Base-by-base conservation (phyloP, 2,329 filamentous ascomycete genomes). In the Fusarium nanum region DNA sequence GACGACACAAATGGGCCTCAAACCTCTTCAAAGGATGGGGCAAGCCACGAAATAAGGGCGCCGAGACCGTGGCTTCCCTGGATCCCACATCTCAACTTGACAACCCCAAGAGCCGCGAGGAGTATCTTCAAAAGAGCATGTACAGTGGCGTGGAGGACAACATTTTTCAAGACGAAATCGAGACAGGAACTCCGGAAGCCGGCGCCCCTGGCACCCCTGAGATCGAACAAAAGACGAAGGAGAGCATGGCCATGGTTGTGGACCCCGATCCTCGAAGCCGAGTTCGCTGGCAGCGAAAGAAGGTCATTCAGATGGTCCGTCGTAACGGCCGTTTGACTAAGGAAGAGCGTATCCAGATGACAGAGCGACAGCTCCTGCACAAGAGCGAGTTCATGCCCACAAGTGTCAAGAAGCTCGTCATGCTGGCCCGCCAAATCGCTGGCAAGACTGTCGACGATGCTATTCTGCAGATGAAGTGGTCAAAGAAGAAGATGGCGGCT, bases 371-470 rank as follows among this genome's bases (percentile, higher is more conserved):
- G 73, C 76, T 86, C 65, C 70, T 80, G 27, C 83, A 83, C 78
- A 90, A 90, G 80, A 93, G 90, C 67, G 87, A 91, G 48, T 87
- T 88, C 72, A 87, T 98, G 78, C 91, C 94, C 75, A 98, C 96
- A 4, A 93, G 90, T 50, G 85, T 93, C 70, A 99, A 99, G 89
- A 99, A 99, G 84, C 86, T 99, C 58, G 90, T 91, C 55, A 91
- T 92, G 75, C 83, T 99, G 52, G 91, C 95, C 25, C 89, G 92
- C 58, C 96, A 98, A 83, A 96, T 99, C 76, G 87, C 90, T 4
- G 96, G 96, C 72, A 98, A 98, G 87, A 91, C 91, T n/a, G 85
- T 99, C 66, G 93, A 97, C 61, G 94, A 99, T 37, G 96, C 96
- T 16, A 93, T 98, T 72, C 83, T 92, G 57, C 96, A 99, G 85